Conservation (phyloP, 2,329 filamentous ascomycete genomes). For the Zymoseptoria pseudotritici region DNA sequence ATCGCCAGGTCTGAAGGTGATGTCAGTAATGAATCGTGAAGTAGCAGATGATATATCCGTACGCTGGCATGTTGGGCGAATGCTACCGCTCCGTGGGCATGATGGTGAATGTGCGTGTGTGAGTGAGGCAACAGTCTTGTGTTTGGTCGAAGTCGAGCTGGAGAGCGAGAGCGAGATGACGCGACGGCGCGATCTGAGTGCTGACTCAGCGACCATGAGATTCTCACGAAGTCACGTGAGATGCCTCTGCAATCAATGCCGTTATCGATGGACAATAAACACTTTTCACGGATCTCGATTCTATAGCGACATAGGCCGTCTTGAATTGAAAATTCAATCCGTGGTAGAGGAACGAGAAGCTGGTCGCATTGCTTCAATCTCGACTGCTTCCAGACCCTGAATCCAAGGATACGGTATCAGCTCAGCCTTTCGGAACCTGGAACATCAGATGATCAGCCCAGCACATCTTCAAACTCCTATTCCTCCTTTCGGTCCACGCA, state of each 20-base stretch:
- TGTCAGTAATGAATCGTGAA: slow-evolving; percentile 6
- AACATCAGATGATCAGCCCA: background rate
- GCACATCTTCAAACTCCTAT: background rate
- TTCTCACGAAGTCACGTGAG: background rate
- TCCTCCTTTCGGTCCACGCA: background rate
- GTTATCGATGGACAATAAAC: background rate
- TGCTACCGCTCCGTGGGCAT: slow-evolving; percentile 2
- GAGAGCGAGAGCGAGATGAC: slow-evolving; percentile 5
- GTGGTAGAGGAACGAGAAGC: background rate
- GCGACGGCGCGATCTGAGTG: background rate
- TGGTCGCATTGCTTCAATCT: background rate
- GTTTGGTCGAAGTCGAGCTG: slow-evolving; percentile 6
- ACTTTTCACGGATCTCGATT: background rate
- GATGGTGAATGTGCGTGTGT: background rate
- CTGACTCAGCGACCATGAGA: background rate
- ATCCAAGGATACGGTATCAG: background rate
- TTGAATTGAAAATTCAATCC: background rate
- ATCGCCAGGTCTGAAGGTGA: slow-evolving; percentile 26
- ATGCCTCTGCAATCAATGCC: background rate
- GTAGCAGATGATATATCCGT: slow-evolving; percentile 3
- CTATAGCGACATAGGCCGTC: background rate
- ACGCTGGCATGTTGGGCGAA: slow-evolving; percentile 26
- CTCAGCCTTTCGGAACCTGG: background rate
- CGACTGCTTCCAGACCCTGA: background rate
- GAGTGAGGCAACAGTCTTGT: background rate